A percentile compares a stretch with the other conserved stretches of the same genome.
These are phyloP conservation scores for Aspergillus quadricinctus DNA, from an alignment of 2,329 filamentous ascomycete genomes.

Conservation along the genomic window DNA sequence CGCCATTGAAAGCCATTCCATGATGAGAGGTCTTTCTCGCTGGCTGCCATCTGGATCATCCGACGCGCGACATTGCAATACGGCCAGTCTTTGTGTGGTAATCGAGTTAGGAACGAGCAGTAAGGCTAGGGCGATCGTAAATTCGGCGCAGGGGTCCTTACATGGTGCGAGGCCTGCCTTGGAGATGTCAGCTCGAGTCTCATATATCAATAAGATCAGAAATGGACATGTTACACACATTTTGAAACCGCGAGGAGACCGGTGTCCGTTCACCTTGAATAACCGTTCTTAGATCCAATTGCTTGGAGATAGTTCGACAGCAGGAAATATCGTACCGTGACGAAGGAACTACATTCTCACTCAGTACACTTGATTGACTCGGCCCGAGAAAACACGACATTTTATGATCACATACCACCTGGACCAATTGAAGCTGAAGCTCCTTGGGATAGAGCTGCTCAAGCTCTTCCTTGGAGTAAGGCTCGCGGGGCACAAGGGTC, in stretches of 20 bases:
- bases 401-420: conserved; percentile 65
- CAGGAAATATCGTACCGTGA: conserved; percentile 55
- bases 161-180: conserved; percentile 49
- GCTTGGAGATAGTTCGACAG: neutral
- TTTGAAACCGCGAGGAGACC: conserved; percentile 82
- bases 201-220: neutral
- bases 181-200: conserved; percentile 15
- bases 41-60: conserved; percentile 60
- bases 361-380: conserved; percentile 8
- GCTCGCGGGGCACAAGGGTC: conserved; percentile 65
- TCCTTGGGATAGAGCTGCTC: conserved; percentile 71
- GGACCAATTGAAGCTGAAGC: conserved; percentile 82
- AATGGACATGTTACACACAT: conserved; percentile 42
- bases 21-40: conserved; percentile 47
- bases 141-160: conserved; percentile 22
- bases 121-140: neutral
- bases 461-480: conserved; percentile 79
- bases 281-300: conserved; percentile 2
- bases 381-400: neutral
- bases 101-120: conserved; percentile 4
- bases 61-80: conserved; percentile 78
- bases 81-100: conserved; percentile 63
- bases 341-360: conserved; percentile 55
- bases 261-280: conserved; percentile 67
- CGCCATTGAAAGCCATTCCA: conserved; percentile 61